These are phyloP conservation scores for Lepidium sativum DNA, from an alignment of 345 rosid species.

Conservation along the genomic window DNA sequence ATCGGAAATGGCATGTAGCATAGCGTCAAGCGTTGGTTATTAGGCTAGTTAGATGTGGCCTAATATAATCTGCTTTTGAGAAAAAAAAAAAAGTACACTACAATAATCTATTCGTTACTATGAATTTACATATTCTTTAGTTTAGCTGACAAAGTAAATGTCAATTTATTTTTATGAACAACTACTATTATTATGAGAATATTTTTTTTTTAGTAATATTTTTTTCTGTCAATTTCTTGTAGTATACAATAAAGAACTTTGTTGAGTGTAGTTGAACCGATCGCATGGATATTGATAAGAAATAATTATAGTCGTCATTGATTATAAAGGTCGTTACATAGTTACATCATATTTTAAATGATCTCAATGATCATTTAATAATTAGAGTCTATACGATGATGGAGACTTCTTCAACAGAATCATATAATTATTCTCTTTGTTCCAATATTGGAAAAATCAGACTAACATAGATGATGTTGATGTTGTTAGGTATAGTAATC, in stretches of 20 bases:
- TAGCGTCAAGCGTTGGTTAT: too few relatives aligned
- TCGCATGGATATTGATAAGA: not conserved
- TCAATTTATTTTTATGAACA: not conserved
- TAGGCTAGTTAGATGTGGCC: too few relatives aligned
- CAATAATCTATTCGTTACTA: too few relatives aligned
- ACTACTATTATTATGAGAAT: not conserved
- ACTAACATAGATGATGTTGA: constrained; percentile 4
- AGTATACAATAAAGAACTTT: not conserved
- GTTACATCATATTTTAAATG: not conserved
- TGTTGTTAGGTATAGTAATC: not conserved
- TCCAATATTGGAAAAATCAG: not conserved
- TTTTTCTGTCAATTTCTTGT: not conserved
- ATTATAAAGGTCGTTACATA: not conserved
- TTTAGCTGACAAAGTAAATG: not conserved
- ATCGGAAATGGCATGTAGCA: too few relatives aligned
- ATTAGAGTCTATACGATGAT: not conserved
- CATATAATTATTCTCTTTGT: constrained; percentile 3
- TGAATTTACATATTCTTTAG: not conserved
- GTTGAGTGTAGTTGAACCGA: constrained; percentile 7
- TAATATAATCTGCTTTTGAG: too few relatives aligned
- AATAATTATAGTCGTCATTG: not conserved
- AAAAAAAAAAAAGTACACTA: too few relatives aligned
- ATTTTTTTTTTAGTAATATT: too few relatives aligned
- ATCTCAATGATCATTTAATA: not conserved
- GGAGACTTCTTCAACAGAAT: not conserved